Base-by-base conservation (phyloP, 352 stramenopile genomes). In the Peronosclerospora sorghi region DNA sequence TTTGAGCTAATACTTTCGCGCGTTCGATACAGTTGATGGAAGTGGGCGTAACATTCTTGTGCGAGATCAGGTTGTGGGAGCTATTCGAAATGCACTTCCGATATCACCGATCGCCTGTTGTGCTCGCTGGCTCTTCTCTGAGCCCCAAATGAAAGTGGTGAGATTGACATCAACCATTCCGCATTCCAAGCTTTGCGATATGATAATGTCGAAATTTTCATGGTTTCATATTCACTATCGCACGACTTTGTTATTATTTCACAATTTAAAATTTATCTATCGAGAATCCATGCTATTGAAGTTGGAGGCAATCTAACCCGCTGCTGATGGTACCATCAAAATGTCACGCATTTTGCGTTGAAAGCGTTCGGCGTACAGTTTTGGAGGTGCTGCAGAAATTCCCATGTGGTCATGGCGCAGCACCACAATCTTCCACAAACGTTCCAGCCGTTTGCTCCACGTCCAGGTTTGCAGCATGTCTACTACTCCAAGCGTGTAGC, bases 401-500 rank as follows among this genome's bases (percentile, higher is more conserved):
- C 83, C 83, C 30, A 83, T 51, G 3, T 54, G 20, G 21, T 92
- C 78, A 21, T 70, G 54, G n/a, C 73, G 68, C 18, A 89, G 48
- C 8, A 95, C 46, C 39, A 78, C 56, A 18, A 80, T 84, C 56
- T 95, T 95, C 71, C 81, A 92, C 28, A 88, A 47, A 32, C 79
- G 68, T 49, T 95, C 83, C 13, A 91, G 37, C 0, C 73, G 68
- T 51, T 95, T 95, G 8, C 59, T 29, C 60, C 67, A 86, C 26
- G 82, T 95, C 80, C 79, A 95, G 18, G 76, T 87, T 53, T 95
- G 83, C 19, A 95, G 58, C 52, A 95, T 94, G 49, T 95, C 83
- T n/a, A 95, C 80, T 18, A 95, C 58, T 26, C 83, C 83, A 26
- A 95, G 56, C 20, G 84, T 94, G 48, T 95, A 95, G 38, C 83